These are phyloP conservation scores for Asclepias syriaca DNA, from an alignment of 257 asterid genomes.

Conservation along the genomic window DNA sequence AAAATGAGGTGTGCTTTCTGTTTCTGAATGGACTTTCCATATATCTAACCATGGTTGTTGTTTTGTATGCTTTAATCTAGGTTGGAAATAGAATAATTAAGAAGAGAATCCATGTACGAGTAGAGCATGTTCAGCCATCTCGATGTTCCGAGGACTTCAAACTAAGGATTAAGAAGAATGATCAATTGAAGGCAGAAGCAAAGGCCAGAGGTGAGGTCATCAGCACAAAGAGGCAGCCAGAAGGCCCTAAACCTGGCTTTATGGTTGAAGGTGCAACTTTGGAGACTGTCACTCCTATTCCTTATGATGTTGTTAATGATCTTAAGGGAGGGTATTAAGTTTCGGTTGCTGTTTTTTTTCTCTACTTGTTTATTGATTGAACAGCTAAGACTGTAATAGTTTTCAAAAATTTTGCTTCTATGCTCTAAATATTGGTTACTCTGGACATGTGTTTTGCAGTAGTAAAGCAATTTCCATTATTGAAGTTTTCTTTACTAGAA, in stretches of 20 bases:
- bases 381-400: background rate
- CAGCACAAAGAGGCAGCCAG: constrained; percentile 80
- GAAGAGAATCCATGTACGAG: constrained; percentile 72
- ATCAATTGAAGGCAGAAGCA: constrained; percentile 59
- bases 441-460: no score
- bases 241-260: constrained; percentile 79
- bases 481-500: background rate
- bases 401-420: background rate
- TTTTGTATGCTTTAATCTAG: constrained; percentile 19
- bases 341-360: background rate
- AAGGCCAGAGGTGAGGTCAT: constrained; percentile 62
- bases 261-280: constrained; percentile 70
- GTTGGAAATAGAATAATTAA: constrained; percentile 58
- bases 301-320: constrained; percentile 88
- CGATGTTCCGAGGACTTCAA: constrained; percentile 62
- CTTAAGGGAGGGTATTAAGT: constrained; percentile 83
- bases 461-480: background rate
- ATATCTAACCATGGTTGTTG: background rate
- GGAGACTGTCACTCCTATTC: constrained; percentile 87
- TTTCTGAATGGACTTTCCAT: no score
- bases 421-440: background rate
- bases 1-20: background rate
- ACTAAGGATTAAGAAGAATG: constrained; percentile 56
- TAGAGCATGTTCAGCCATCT: constrained; percentile 71
- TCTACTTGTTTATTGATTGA: constrained; percentile 1